Percentiles rank a stretch among this genome's conserved stretches.
Evolutionary conservation across 352 stramenopile genomes (phyloP).

Genomic region (Blastocystis sp.): DNA sequence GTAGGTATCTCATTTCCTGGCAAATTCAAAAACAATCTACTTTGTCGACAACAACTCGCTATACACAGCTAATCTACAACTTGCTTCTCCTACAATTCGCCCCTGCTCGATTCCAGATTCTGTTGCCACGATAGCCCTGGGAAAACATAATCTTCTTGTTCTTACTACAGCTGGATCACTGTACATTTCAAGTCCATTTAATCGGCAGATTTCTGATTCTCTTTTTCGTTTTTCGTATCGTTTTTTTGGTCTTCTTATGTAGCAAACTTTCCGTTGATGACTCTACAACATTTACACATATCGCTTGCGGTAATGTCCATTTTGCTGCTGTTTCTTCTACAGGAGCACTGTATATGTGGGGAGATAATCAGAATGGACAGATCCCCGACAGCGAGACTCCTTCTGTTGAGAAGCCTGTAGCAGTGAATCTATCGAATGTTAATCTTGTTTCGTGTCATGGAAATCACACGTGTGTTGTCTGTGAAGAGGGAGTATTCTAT

Average conservation of each 20-base stretch:
- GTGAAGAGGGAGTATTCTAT: neutral
- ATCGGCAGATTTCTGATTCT: neutral
- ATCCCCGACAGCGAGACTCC: neutral
- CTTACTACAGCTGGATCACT: neutral
- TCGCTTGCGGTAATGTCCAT: slow-evolving; percentile 61
- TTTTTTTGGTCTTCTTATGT: neutral
- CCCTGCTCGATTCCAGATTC: neutral
- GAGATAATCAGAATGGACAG: slow-evolving; percentile 63
- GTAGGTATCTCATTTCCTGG: neutral
- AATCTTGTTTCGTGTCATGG: neutral
- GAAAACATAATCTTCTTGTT: neutral
- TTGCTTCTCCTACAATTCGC: neutral
- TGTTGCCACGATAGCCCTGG: neutral
- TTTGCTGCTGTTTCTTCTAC: slow-evolving; percentile 61
- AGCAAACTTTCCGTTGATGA: neutral
- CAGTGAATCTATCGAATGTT: neutral
- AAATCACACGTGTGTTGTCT: neutral
- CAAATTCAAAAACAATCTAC: neutral
- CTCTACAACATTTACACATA: slow-evolving; percentile 43
- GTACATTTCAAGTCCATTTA: neutral
- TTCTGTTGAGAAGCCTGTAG: neutral
- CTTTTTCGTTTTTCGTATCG: neutral
- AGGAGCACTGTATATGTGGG: slow-evolving; percentile 63
- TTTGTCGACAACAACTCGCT: neutral
- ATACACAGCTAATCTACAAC: neutral